phyloP scores from a whole-genome alignment of 345 rosid genomes.

The Populus deltoides region DNA sequence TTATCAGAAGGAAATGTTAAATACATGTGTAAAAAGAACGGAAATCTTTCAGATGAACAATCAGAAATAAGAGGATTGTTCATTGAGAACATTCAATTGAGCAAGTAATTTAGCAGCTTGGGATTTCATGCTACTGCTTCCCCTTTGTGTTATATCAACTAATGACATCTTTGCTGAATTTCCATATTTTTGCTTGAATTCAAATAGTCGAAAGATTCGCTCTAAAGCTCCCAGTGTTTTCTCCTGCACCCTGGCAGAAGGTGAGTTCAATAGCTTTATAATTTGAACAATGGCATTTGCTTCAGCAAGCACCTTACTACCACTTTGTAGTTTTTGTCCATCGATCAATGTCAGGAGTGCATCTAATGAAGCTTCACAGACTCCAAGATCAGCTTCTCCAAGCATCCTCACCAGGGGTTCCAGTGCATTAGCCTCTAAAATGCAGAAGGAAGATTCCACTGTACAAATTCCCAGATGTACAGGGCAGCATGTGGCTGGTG shows the following conservation, averaged over 20 bases:
- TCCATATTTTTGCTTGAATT: conserved; percentile 22
- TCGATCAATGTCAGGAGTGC: conserved; percentile 31
- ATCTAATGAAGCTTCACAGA: conserved; percentile 26
- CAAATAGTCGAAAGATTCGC: conserved; percentile 20
- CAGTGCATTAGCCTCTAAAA: conserved; percentile 27
- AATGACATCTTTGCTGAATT: conserved; percentile 21
- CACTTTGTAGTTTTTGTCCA: conserved; percentile 19
- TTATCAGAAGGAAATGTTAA: not conserved
- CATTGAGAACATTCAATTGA: conserved; percentile 24
- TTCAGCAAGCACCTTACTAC: conserved; percentile 20
- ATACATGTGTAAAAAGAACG: not conserved
- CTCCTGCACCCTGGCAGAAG: conserved; percentile 18
- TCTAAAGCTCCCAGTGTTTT: conserved; percentile 19
- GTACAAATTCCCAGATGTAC: conserved; percentile 28
- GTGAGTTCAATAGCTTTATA: conserved; percentile 22
- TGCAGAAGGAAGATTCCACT: conserved; percentile 31
- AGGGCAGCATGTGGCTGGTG: conserved; percentile 19
- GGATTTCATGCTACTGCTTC: conserved; percentile 28
- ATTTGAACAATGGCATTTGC: conserved; percentile 24
- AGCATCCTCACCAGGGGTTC: conserved; percentile 22
- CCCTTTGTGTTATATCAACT: conserved; percentile 34
- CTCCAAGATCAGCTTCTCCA: conserved; percentile 20
- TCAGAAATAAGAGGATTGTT: conserved; percentile 30
- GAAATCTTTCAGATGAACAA: not conserved
- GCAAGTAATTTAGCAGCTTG: conserved; percentile 29